Conservation (phyloP, 345 rosid genomes). For the Linum usitatissimum region DNA sequence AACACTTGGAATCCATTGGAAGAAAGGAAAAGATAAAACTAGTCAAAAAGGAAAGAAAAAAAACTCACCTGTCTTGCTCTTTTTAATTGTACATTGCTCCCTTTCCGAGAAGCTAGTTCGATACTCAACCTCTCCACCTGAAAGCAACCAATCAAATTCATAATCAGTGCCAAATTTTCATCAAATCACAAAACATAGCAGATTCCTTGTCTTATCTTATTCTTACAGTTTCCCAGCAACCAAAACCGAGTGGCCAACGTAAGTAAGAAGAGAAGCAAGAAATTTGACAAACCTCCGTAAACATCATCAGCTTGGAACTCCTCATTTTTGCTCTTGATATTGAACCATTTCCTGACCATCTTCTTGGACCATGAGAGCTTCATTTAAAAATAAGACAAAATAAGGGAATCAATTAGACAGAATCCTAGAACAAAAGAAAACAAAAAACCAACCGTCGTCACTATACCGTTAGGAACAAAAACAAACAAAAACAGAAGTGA, state of each 20-base stretch:
- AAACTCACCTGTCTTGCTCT: constrained; percentile 70
- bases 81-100: constrained; percentile 66
- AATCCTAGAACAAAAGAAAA: constrained; percentile 1
- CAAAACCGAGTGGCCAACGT: constrained; percentile 1
- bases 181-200: not conserved
- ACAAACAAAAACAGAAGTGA: constrained; percentile 1
- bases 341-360: constrained; percentile 86
- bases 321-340: constrained; percentile 80
- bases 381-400: constrained; percentile 16
- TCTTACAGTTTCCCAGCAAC: constrained; percentile 9
- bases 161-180: too few species aligned
- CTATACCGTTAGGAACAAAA: constrained; percentile 8
- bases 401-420: constrained; percentile 4
- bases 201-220: constrained; percentile 5
- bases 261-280: not conserved
- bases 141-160: constrained; percentile 6
- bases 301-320: constrained; percentile 77
- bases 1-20: constrained; percentile 4
- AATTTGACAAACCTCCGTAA: constrained; percentile 39
- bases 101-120: constrained; percentile 74
- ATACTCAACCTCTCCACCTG: constrained; percentile 59
- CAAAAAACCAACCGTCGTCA: not conserved
- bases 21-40: not conserved
- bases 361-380: constrained; percentile 96
- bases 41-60: not conserved